Evolutionary conservation across 1,284 basidiomycete genomes (phyloP), one percentile per base, ranked within the genome.

Genomic region (Rhodotorula sp.): DNA sequence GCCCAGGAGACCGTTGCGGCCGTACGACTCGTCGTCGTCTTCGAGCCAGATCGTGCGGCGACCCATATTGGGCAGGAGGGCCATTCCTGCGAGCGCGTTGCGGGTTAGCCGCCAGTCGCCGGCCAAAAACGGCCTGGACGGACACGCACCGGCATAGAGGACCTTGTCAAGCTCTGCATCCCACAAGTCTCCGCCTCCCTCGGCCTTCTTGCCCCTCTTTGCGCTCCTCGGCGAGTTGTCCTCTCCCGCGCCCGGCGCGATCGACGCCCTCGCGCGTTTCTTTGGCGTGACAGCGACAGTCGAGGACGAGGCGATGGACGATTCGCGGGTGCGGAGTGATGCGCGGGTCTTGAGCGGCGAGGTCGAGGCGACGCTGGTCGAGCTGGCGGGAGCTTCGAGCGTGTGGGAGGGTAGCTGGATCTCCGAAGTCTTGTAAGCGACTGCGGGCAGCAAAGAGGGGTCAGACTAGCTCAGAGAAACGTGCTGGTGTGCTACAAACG

Each of bases 41-140:
- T 57, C 27, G 30, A 69, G 44, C n/a, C 44, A 53, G 55, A 69
- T 56, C 11, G 59, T 62, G 30, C 68, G 52, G 17, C 55, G 53
- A 20, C 68, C 68, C 34, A 70, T 46, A 34, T 24, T 17, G 13
- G 68, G 68, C 29, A 69, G 17, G 30, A 61, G 48, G 5, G 39
- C 51, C 29, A 69, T 44, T 4, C 59, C 67, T 39, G 20, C 29
- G 20, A 4, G 27, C 27, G 34, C n/a, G 11, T 13, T n/a, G 17
- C 39, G 49, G 27, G 29, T 27, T 9, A 29, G 49, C n/a, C 39
- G 39, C 27, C 13, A 29, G 49, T 10, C 3, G 4, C n/a, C 4
- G 13, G 51, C 17, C 4, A 13, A 51, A 27, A 27, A 51, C n/a
- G n/a, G 49, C 15, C 51, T 4, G 51, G 29, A 19, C 29, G 22